Percentiles rank a stretch among this genome's conserved stretches.
phyloP scores from a whole-genome alignment of 768 basidiomycete genomes.

The Suillus ampliporus region DNA sequence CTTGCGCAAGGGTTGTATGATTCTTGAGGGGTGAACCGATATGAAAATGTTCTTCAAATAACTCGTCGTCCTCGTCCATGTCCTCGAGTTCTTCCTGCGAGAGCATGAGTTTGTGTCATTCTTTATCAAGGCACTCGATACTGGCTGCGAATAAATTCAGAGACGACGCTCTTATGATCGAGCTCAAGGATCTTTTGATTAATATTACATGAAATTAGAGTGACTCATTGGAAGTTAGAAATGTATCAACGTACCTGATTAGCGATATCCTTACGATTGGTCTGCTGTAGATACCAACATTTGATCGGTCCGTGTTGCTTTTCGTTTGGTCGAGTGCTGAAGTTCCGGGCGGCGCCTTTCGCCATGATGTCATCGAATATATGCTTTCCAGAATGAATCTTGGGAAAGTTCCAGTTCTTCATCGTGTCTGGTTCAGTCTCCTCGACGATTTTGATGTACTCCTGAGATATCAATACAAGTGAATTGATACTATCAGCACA shows the following conservation, averaged over 20 bases:
- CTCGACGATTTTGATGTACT: background rate
- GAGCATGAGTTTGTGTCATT: background rate
- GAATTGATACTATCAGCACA: no score
- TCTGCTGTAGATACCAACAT: background rate
- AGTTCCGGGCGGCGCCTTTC: background rate
- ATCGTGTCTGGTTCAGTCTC: background rate
- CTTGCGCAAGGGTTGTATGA: background rate
- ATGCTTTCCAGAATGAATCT: background rate
- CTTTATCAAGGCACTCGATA: conserved; percentile 1
- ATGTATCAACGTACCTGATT: background rate
- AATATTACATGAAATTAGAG: background rate
- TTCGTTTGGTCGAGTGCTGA: background rate
- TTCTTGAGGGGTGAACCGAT: background rate
- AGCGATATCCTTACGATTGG: background rate
- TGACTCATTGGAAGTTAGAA: background rate
- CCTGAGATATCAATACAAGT: background rate
- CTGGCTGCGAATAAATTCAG: background rate
- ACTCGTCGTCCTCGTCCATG: background rate
- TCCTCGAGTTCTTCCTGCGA: background rate
- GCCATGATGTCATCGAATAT: conserved; percentile 1
- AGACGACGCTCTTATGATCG: background rate
- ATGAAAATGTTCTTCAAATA: background rate
- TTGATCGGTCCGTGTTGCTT: background rate
- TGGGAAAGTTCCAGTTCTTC: conserved; percentile 10
- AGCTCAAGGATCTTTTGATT: conserved; percentile 6